Evolutionary conservation across 257 asterid species (phyloP).

Genomic region (Solanum ahanhuiri): DNA sequence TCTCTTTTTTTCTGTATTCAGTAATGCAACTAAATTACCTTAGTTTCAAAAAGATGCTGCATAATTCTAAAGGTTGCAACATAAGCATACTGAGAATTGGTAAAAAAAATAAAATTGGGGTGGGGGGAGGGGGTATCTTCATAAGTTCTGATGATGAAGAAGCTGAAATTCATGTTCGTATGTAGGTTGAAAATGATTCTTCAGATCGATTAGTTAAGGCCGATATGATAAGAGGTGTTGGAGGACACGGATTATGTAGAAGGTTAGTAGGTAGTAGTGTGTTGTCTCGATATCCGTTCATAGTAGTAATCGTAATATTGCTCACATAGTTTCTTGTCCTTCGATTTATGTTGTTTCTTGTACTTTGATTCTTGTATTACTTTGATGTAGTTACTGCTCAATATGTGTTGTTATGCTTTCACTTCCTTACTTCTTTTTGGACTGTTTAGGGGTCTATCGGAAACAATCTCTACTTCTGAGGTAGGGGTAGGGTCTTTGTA

Average conservation of each 20-base stretch:
- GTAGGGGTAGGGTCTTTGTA: rapidly evolving
- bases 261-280: not conserved
- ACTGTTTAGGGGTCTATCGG: not conserved
- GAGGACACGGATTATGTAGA: not conserved
- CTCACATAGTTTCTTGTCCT: not conserved
- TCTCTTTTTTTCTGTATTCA: not conserved
- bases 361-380: not conserved
- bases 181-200: not conserved
- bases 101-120: too few relatives aligned
- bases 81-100: not conserved
- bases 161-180: not conserved
- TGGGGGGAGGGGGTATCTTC: too few relatives aligned
- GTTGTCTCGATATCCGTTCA: not conserved
- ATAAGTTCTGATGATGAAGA: not conserved
- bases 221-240: not conserved
- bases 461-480: not conserved
- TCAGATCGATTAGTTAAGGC: not conserved
- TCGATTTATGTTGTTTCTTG: rapidly evolving
- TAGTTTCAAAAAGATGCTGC: not conserved
- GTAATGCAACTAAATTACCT: not conserved
- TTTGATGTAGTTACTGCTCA: not conserved
- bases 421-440: not conserved
- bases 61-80: not conserved
- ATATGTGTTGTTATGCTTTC: not conserved
- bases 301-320: not conserved